These are phyloP conservation scores for Arabidopsis arenosa DNA, from an alignment of 345 rosid species.

Conservation along the genomic window DNA sequence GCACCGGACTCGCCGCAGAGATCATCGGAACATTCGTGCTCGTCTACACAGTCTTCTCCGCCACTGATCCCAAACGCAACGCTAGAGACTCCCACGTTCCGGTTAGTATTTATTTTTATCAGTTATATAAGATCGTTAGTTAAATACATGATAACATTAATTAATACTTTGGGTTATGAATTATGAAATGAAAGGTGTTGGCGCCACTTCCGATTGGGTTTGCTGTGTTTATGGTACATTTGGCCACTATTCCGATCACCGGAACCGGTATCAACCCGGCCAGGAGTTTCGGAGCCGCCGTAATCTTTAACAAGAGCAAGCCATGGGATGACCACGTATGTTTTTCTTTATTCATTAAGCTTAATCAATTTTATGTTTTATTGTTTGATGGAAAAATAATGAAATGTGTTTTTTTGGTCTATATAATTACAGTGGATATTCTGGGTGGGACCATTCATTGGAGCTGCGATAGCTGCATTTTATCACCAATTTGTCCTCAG, in stretches of 20 bases:
- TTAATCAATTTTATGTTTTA: neutral
- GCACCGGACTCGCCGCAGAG: conserved; percentile 76
- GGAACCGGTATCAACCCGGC: conserved; percentile 81
- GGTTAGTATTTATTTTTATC: conserved; percentile 48
- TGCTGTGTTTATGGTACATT: conserved; percentile 75
- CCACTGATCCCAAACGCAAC: conserved; percentile 80
- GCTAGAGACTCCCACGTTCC: conserved; percentile 93
- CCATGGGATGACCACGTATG: conserved; percentile 70
- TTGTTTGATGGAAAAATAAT: no score
- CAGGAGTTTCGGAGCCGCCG: conserved; percentile 72
- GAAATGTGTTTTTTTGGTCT: neutral
- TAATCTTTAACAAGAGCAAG: conserved; percentile 53
- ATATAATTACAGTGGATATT: conserved; percentile 68
- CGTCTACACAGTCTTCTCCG: conserved; percentile 91
- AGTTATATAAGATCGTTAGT: neutral
- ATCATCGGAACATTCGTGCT: conserved; percentile 84
- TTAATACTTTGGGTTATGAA: neutral
- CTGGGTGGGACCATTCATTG: conserved; percentile 86
- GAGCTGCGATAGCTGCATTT: conserved; percentile 86
- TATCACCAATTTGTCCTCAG: conserved; percentile 81
- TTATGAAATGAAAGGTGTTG: conserved; percentile 50
- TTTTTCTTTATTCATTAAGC: neutral
- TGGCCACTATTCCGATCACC: conserved; percentile 73
- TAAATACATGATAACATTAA: neutral
- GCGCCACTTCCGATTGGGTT: conserved; percentile 74